A percentile compares a stretch with the other conserved stretches of the same genome.
Evolutionary conservation across 805 yeast species (phyloP).

Genomic region (Candida sanyiensis): DNA sequence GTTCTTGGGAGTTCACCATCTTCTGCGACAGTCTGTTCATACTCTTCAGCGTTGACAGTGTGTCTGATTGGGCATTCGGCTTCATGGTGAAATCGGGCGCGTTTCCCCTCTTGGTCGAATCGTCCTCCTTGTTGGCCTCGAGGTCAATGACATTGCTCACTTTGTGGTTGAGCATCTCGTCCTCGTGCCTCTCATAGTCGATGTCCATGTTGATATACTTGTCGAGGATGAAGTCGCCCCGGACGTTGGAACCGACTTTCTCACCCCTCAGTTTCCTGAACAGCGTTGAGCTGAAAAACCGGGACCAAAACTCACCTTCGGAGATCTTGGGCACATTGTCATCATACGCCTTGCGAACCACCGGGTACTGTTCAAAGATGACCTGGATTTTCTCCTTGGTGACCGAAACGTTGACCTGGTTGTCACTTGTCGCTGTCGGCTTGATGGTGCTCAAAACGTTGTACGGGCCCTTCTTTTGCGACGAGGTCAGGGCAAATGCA

Average conservation of each 20-base stretch:
- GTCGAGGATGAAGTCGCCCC: conserved; percentile 83
- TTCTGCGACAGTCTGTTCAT: conserved; percentile 85
- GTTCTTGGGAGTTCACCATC: conserved; percentile 57
- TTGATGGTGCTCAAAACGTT: conserved; percentile 90
- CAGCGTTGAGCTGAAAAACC: conserved; percentile 86
- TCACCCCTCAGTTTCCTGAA: conserved; percentile 90
- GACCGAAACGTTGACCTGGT: conserved; percentile 87
- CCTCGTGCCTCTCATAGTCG: conserved; percentile 44
- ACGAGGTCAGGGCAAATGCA: conserved; percentile 76
- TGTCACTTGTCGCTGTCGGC: conserved; percentile 89
- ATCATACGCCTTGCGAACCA: conserved; percentile 80
- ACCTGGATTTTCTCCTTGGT: conserved; percentile 87
- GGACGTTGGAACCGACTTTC: conserved; percentile 61
- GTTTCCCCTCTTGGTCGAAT: conserved; percentile 70
- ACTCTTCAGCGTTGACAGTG: conserved; percentile 71
- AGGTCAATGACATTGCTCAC: conserved; percentile 74
- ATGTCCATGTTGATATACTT: conserved; percentile 71
- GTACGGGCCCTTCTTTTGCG: conserved; percentile 88
- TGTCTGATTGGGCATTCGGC: conserved; percentile 52
- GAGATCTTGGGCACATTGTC: conserved; percentile 86
- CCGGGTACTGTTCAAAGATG: conserved; percentile 88
- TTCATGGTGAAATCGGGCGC: conserved; percentile 87
- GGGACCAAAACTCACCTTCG: conserved; percentile 94
- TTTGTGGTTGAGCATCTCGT: conserved; percentile 36
- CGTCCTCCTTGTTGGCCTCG: conserved; percentile 76